A percentile compares a stretch with the other conserved stretches of the same genome.
Evolutionary conservation across 2,329 filamentous ascomycete species (phyloP).

Genomic region (Periconia sp.): DNA sequence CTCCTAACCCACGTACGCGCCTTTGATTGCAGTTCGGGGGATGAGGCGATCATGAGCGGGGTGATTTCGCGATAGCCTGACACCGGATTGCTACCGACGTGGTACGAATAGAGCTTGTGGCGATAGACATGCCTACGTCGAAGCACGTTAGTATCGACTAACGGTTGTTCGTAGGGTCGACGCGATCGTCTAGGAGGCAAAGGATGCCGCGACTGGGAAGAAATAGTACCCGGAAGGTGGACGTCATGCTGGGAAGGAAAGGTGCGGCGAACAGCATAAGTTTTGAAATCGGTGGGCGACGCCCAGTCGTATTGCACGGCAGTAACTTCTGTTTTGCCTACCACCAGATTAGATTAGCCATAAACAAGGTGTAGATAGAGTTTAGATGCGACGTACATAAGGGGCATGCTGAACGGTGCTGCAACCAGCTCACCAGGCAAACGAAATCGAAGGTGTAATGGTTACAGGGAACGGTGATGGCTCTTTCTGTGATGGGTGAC

Average conservation of each 20-base stretch:
- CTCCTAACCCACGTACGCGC: slow-evolving; percentile 81
- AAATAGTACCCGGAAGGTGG: neutral
- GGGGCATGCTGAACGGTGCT: slow-evolving; percentile 72
- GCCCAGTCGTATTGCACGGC: slow-evolving; percentile 68
- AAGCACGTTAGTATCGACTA: slow-evolving; percentile 51
- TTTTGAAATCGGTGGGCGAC: slow-evolving; percentile 57
- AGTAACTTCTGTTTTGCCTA: slow-evolving; percentile 55
- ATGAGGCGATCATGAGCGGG: slow-evolving; percentile 64
- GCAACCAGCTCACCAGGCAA: slow-evolving; percentile 81
- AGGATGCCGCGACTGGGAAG: neutral
- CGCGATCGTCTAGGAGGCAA: slow-evolving; percentile 14
- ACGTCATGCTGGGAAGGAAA: slow-evolving; percentile 10
- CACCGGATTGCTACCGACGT: slow-evolving; percentile 79
- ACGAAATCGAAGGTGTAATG: slow-evolving; percentile 84
- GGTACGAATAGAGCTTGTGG: slow-evolving; percentile 71
- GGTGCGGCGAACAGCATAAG: slow-evolving; percentile 55
- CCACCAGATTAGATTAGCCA: neutral
- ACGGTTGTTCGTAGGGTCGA: slow-evolving; percentile 24
- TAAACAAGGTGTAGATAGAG: neutral
- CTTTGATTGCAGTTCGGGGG: slow-evolving; percentile 70
- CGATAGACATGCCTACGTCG: slow-evolving; percentile 74
- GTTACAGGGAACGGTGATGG: slow-evolving; percentile 72
- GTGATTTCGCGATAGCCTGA: slow-evolving; percentile 76
- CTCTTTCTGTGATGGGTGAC: slow-evolving; percentile 70
- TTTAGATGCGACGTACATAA: slow-evolving; percentile 64